Evolutionary conservation across 257 asterid genomes (phyloP).

Genomic region (Fraxinus americana): DNA sequence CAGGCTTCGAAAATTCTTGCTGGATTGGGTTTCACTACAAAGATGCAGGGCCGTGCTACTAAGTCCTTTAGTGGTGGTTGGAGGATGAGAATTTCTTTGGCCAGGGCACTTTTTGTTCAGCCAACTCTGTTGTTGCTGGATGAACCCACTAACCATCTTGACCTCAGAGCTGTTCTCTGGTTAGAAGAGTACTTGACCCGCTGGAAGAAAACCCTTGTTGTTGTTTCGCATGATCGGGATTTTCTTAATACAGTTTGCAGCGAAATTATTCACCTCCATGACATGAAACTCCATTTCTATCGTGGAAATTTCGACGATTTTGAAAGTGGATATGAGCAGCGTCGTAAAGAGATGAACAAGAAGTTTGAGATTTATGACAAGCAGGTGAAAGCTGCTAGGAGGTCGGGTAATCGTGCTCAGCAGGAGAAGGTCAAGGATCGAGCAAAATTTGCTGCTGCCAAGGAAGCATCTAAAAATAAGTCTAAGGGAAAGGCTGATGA

Average conservation of each 20-base stretch:
- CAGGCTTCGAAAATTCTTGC: slow-evolving; percentile 78
- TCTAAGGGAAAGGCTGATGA: slow-evolving; percentile 57
- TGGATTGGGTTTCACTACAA: slow-evolving; percentile 68
- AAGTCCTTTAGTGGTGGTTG: slow-evolving; percentile 79
- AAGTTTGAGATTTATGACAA: slow-evolving; percentile 61
- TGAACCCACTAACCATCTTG: slow-evolving; percentile 78
- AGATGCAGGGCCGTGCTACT: slow-evolving; percentile 67
- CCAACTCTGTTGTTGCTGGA: slow-evolving; percentile 68
- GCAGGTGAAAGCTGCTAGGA: slow-evolving; percentile 58
- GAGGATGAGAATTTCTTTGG: slow-evolving; percentile 79
- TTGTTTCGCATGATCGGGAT: slow-evolving; percentile 70
- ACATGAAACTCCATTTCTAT: slow-evolving; percentile 56
- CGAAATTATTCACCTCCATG: slow-evolving; percentile 71
- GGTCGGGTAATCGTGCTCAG: slow-evolving; percentile 59
- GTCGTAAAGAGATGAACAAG: slow-evolving; percentile 64
- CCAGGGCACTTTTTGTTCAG: slow-evolving; percentile 75
- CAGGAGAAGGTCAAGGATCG: slow-evolving; percentile 69
- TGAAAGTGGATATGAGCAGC: slow-evolving; percentile 64
- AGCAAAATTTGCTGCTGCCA: slow-evolving; percentile 59
- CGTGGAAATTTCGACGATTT: slow-evolving; percentile 67
- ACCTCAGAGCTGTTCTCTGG: slow-evolving; percentile 78
- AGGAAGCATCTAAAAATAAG: slow-evolving; percentile 57
- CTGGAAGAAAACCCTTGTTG: slow-evolving; percentile 78
- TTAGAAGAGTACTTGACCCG: slow-evolving; percentile 67
- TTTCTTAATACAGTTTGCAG: slow-evolving; percentile 62